These are phyloP conservation scores for Tuber melanosporum DNA, from an alignment of 495 filamentous ascomycete genomes.

Conservation along the genomic window DNA sequence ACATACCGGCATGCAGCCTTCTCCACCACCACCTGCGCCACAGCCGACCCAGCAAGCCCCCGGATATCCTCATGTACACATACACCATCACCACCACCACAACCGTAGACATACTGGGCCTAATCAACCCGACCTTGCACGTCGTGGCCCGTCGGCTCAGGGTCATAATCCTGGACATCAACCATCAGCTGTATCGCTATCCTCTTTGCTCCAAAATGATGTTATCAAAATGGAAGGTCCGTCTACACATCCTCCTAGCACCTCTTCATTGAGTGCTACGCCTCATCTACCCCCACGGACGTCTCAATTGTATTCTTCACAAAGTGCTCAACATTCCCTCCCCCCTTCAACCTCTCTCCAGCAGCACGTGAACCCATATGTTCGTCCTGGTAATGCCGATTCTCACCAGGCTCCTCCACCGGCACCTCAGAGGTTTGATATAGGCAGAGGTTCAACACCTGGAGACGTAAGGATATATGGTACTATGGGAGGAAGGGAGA, in stretches of 20 bases:
- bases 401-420: conserved; percentile 24
- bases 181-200: conserved; percentile 28
- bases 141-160: conserved; percentile 27
- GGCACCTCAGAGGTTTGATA: conserved; percentile 24
- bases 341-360: conserved; percentile 19
- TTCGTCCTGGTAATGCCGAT: conserved; percentile 27
- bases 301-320: conserved; percentile 29
- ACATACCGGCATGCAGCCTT: conserved; percentile 15
- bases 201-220: conserved; percentile 30
- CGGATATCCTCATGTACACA: conserved; percentile 40
- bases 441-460: conserved; percentile 23
- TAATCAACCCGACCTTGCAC: conserved; percentile 36
- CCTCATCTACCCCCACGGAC: conserved; percentile 22
- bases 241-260: conserved; percentile 28
- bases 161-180: conserved; percentile 30
- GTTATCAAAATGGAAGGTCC: conserved; percentile 32
- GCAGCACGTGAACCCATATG: conserved; percentile 27
- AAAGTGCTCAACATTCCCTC: conserved; percentile 22
- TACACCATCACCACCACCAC: conserved; percentile 38
- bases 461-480: conserved; percentile 16
- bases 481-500: conserved; percentile 26
- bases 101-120: conserved; percentile 35
- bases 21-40: conserved; percentile 40
- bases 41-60: conserved; percentile 25
- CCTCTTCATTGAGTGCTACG: conserved; percentile 19